These are phyloP conservation scores for Camillea tinctor DNA, from an alignment of 2,329 filamentous ascomycete genomes.

Conservation along the genomic window DNA sequence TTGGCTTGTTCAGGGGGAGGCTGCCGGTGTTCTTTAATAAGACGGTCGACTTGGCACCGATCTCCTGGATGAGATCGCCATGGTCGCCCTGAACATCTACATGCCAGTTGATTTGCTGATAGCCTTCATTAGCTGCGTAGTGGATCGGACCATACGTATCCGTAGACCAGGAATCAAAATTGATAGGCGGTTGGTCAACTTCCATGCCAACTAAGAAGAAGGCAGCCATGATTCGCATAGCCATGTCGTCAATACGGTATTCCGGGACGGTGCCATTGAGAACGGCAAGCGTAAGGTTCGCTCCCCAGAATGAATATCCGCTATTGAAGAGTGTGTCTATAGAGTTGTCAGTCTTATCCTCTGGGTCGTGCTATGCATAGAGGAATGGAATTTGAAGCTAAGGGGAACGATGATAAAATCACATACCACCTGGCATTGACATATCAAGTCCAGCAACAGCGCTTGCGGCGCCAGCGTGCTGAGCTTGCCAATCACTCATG, in stretches of 20 bases:
- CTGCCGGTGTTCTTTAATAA: conserved; percentile 81
- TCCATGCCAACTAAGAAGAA: conserved; percentile 65
- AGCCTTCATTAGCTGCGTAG: conserved; percentile 57
- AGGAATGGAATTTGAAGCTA: background rate
- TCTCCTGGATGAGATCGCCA: conserved; percentile 67
- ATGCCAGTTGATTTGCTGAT: conserved; percentile 72
- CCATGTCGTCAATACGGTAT: conserved; percentile 90
- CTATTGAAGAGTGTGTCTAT: conserved; percentile 71
- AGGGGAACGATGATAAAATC: background rate
- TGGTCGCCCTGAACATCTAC: conserved; percentile 83
- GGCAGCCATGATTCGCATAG: conserved; percentile 73
- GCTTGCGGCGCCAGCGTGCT: conserved; percentile 65
- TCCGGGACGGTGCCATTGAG: conserved; percentile 86
- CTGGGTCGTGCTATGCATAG: background rate
- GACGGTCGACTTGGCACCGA: conserved; percentile 78
- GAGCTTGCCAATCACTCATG: conserved; percentile 77
- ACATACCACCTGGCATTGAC: conserved; percentile 69
- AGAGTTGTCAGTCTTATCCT: background rate
- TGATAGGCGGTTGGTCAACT: conserved; percentile 55
- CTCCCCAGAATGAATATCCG: conserved; percentile 74
- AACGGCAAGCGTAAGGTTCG: conserved; percentile 83
- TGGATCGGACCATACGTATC: conserved; percentile 74
- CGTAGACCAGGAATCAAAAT: conserved; percentile 84
- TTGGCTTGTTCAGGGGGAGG: conserved; percentile 77
- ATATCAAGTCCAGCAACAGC: conserved; percentile 77